A percentile compares a stretch with the other conserved stretches of the same genome.
phyloP scores from a whole-genome alignment of 75 land plant species.

The Pinus albicaulis region DNA sequence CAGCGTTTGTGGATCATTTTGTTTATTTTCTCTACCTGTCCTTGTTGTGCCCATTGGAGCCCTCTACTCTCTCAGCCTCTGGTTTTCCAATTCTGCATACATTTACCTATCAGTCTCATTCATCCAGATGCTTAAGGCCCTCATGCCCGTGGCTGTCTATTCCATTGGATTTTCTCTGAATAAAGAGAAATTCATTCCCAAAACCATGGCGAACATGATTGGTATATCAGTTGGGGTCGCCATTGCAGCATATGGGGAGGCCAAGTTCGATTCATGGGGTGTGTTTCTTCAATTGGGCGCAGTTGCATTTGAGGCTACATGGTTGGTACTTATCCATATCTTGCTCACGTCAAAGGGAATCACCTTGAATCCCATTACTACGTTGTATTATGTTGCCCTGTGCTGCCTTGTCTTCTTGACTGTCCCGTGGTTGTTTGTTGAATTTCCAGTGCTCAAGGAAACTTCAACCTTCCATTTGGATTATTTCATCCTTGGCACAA shows the following conservation, averaged over 20 bases:
- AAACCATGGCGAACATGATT: conserved; percentile 81
- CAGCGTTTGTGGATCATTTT: too few relatives aligned
- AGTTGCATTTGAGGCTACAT: conserved; percentile 82
- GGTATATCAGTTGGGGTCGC: conserved; percentile 85
- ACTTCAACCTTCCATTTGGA: conserved; percentile 63
- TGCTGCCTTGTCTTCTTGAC: conserved; percentile 76
- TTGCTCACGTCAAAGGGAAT: too few relatives aligned
- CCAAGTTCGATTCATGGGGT: conserved; percentile 73
- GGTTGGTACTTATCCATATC: conserved; percentile 90
- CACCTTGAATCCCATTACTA: conserved; percentile 85
- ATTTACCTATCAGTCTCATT: too few relatives aligned
- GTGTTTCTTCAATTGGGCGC: conserved; percentile 77
- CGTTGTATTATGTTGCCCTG: conserved; percentile 91
- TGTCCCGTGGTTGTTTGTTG: conserved; percentile 88
- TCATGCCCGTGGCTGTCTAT: conserved; percentile 95
- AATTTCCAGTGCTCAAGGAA: conserved; percentile 56
- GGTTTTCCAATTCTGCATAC: too few relatives aligned
- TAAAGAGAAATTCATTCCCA: conserved; percentile 57
- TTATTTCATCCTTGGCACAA: conserved; percentile 66
- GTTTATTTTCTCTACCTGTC: too few relatives aligned
- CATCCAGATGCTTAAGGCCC: too few relatives aligned
- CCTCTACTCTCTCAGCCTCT: too few relatives aligned
- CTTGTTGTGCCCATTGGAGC: too few relatives aligned
- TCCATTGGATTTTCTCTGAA: conserved; percentile 67
- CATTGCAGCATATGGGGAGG: conserved; percentile 95